Evolutionary conservation across 2,329 filamentous ascomycete genomes (phyloP).

Genomic region (Scedosporium dehoogii): DNA sequence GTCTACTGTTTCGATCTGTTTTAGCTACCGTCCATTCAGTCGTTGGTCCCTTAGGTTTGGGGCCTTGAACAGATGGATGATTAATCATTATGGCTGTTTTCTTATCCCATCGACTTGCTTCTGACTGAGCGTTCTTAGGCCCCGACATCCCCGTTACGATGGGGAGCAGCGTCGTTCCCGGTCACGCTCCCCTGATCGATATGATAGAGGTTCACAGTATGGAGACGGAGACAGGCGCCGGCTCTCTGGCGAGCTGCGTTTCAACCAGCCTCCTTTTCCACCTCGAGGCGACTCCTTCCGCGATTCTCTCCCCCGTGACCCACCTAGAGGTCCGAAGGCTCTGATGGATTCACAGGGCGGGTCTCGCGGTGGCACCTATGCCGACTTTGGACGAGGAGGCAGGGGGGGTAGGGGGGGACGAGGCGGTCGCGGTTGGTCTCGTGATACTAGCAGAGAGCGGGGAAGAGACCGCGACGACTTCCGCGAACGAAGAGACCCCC

Average conservation of each 20-base stretch:
- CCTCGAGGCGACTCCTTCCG: constrained; percentile 43
- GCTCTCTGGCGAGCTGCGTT: constrained; percentile 41
- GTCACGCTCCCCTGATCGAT: constrained; percentile 60
- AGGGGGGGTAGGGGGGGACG: constrained; percentile 37
- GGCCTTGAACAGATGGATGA: not conserved
- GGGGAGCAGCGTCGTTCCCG: constrained; percentile 49
- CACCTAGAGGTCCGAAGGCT: constrained; percentile 74
- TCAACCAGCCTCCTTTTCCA: constrained; percentile 50
- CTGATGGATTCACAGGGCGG: constrained; percentile 60
- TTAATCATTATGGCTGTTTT: not conserved
- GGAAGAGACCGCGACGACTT: constrained; percentile 54
- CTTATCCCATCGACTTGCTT: not conserved
- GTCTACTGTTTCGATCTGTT: not conserved
- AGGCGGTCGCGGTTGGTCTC: constrained; percentile 44
- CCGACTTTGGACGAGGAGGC: constrained; percentile 46
- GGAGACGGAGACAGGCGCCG: constrained; percentile 59
- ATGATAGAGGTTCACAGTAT: constrained; percentile 43
- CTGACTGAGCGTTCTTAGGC: constrained; percentile 13
- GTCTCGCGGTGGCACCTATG: constrained; percentile 57
- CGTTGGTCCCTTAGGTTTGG: too few species aligned
- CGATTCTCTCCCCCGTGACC: constrained; percentile 44
- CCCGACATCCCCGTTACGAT: constrained; percentile 52
- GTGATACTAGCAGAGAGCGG: constrained; percentile 53
- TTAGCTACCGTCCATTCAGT: too few species aligned
- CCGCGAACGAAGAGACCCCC: constrained; percentile 38